Conservation (phyloP, 139 green algal genomes). For the Coelastrella sp. region DNA sequence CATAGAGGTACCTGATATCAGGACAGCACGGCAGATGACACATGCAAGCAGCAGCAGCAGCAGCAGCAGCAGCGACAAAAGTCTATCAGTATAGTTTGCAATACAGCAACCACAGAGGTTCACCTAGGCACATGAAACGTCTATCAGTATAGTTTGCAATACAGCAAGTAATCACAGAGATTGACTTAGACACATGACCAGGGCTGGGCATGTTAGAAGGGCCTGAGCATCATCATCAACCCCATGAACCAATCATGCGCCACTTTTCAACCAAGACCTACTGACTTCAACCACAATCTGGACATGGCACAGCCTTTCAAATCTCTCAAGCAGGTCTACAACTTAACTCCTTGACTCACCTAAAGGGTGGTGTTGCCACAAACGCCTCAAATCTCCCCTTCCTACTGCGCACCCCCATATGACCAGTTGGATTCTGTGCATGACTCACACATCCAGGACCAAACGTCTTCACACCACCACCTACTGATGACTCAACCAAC, state of each 20-base stretch:
- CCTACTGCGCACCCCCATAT: neutral
- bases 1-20: conserved; percentile 22
- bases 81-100: neutral
- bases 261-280: too few species aligned
- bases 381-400: neutral
- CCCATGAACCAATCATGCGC: too few species aligned
- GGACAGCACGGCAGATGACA: neutral
- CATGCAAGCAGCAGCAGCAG: neutral
- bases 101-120: neutral
- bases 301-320: neutral
- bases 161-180: neutral
- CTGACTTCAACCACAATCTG: too few species aligned
- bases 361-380: neutral
- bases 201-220: too few species aligned
- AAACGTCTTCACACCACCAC: neutral
- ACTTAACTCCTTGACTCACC: neutral
- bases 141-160: neutral
- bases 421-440: neutral
- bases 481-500: too few species aligned
- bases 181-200: neutral
- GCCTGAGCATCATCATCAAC: too few species aligned
- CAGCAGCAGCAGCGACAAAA: neutral
- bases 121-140: too few species aligned
- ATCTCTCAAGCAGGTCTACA: neutral
- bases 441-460: conserved; percentile 3